Conservation (phyloP, 2,329 filamentous ascomycete species). For the Neophaeococcomyces mojaviensis region DNA sequence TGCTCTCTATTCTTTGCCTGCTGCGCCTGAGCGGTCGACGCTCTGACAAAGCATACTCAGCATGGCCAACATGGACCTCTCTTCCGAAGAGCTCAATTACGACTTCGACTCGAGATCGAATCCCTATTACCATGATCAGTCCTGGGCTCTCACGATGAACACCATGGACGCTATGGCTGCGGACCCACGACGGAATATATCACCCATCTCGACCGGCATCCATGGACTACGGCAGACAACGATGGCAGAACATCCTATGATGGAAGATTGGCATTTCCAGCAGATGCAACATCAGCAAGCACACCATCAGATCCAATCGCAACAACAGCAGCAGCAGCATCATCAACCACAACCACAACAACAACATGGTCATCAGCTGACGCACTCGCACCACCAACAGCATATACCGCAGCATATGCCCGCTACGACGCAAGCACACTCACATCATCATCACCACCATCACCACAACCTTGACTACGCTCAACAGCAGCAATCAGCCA, state of each 20-base stretch:
- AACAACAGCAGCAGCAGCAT: background rate
- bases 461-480: constrained; percentile 16
- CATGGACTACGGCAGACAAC: constrained; percentile 36
- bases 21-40: constrained; percentile 13
- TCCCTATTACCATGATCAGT: constrained; percentile 34
- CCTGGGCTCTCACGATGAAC: constrained; percentile 38
- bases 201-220: constrained; percentile 36
- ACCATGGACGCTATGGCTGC: constrained; percentile 25
- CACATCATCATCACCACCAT: constrained; percentile 14
- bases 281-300: constrained; percentile 9
- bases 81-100: constrained; percentile 38
- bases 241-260: constrained; percentile 37
- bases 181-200: constrained; percentile 34
- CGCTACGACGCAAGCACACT: constrained; percentile 8
- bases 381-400: constrained; percentile 3
- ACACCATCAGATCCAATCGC: constrained; percentile 1
- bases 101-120: constrained; percentile 40
- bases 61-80: constrained; percentile 39
- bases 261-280: constrained; percentile 37
- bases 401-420: constrained; percentile 1
- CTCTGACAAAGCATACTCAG: constrained; percentile 17
- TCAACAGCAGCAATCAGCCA: constrained; percentile 8
- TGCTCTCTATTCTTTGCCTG: constrained; percentile 16
- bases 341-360: background rate
- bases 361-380: background rate